Evolutionary conservation across 2,329 filamentous ascomycete species (phyloP).

Genomic region (Clarireedia monteithiana): DNA sequence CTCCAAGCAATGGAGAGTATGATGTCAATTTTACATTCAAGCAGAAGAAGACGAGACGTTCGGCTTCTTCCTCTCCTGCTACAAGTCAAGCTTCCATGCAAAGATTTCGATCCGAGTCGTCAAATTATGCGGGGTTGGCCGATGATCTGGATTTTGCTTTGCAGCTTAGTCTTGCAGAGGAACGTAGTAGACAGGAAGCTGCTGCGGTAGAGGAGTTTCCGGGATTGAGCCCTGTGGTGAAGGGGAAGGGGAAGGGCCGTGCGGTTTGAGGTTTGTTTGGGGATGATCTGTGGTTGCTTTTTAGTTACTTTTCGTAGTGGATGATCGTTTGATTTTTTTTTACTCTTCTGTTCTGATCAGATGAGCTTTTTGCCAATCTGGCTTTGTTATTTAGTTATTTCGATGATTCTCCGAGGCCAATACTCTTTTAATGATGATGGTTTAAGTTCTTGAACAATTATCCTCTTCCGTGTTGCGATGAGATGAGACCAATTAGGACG

Average conservation of each 20-base stretch:
- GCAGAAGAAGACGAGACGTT: constrained; percentile 36
- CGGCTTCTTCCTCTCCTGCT: constrained; percentile 30
- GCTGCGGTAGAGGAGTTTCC: background rate
- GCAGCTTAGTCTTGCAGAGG: constrained; percentile 51
- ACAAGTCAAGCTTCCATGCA: constrained; percentile 27
- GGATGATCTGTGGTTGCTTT: too few species aligned
- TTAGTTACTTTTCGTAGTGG: too few species aligned
- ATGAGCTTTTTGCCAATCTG: too few species aligned
- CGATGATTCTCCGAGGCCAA: too few species aligned
- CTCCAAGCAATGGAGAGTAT: constrained; percentile 40
- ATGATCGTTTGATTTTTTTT: too few species aligned
- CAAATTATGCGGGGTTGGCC: constrained; percentile 18
- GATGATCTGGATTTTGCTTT: constrained; percentile 55
- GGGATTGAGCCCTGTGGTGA: background rate
- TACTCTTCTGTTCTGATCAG: too few species aligned
- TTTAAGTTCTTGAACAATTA: too few species aligned
- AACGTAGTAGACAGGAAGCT: constrained; percentile 29
- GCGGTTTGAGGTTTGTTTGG: background rate
- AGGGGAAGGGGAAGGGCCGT: constrained; percentile 3
- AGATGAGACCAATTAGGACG: too few species aligned
- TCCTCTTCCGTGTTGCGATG: too few species aligned
- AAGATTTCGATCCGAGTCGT: constrained; percentile 6
- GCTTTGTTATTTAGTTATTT: too few species aligned
- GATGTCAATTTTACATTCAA: constrained; percentile 45
- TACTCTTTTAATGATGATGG: too few species aligned